A percentile compares a stretch with the other conserved stretches of the same genome.
Conservation (phyloP, 768 basidiomycete genomes). For the Sistotremastrum niveocremeum region DNA sequence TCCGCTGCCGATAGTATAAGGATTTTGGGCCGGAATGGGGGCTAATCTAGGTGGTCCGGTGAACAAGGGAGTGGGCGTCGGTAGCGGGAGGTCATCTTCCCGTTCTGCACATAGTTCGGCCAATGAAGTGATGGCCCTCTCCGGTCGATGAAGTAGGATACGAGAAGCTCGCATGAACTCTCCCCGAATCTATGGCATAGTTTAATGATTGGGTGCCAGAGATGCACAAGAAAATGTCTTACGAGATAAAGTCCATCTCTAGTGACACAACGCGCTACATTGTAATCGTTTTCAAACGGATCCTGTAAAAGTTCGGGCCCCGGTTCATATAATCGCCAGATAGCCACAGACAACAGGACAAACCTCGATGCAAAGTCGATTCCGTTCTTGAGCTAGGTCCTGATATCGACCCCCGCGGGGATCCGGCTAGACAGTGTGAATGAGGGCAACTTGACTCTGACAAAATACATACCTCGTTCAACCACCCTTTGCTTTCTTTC, state of each 20-base stretch:
- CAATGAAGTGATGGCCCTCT: conserved; percentile 68
- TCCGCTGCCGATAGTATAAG: conserved; percentile 53
- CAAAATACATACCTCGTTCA: conserved; percentile 59
- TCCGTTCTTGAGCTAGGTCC: conserved; percentile 64
- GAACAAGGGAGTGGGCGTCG: conserved; percentile 28
- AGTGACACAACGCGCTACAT: conserved; percentile 93
- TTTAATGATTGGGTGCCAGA: neutral
- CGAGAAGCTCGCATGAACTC: conserved; percentile 95
- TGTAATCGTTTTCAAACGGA: conserved; percentile 93
- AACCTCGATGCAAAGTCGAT: conserved; percentile 93
- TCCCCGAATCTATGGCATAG: conserved; percentile 65
- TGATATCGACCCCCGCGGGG: conserved; percentile 30
- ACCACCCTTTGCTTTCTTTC: conserved; percentile 92
- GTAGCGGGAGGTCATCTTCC: conserved; percentile 44
- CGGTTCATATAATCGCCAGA: neutral
- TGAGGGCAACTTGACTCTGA: neutral
- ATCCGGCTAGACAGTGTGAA: conserved; percentile 7
- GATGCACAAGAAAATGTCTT: conserved; percentile 15
- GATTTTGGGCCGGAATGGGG: conserved; percentile 48
- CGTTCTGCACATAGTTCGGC: conserved; percentile 90
- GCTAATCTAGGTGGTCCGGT: conserved; percentile 28
- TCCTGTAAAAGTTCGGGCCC: conserved; percentile 38
- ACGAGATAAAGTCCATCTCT: conserved; percentile 93
- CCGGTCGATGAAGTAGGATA: conserved; percentile 67
- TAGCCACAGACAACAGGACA: conserved; percentile 5